Evolutionary conservation across 176 grass and related monocot genomes (phyloP), one percentile per base, ranked within the genome.

Genomic region (Avena insularis): DNA sequence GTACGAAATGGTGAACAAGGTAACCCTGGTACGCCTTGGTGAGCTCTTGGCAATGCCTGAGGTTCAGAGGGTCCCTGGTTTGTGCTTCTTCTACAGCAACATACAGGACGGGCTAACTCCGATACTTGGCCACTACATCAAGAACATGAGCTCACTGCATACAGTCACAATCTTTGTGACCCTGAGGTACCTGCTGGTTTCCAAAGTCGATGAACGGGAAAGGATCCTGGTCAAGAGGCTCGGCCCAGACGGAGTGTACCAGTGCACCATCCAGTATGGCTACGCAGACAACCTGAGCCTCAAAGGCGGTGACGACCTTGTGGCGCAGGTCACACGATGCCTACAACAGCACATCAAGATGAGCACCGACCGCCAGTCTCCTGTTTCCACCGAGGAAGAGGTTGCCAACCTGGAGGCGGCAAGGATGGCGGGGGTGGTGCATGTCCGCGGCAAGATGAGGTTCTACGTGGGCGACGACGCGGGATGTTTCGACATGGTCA

Each of bases 51-150:
- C 91, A 80, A 87, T 71, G 54, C 76, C 87, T 25, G 92, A 97
- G 10, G 86, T 97, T 9, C 92, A 91, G 68, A 81, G 93, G 58
- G 90, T 93, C 49, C 91, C 93, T 0, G 90, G 93, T 7, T 21
- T 95, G 23, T 95, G 95, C 88, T 91, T 98, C 89, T 95, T 98
- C 87, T 95, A 95, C 83, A 98, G 90, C 77, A 95, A 98, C 75
- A 90, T 93, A 31, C 91, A 89, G 50, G 90, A 94, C 12, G 95
- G 89, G 69, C 71, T 93, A 50, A 97, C 95, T 14, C 92, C 89
- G 0, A 71, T 97, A 8, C 89, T 97, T 12, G 62, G 92, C 43
- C 95, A 92, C 45, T 97, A 94, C 71, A 88, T 94, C 86, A 90
- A 90, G 75, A 94, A 97, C 86, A 93, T 90, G 95, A 76, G 81